phyloP scores from a whole-genome alignment of 2,329 filamentous ascomycete species.

The Emergomyces orientalis region DNA sequence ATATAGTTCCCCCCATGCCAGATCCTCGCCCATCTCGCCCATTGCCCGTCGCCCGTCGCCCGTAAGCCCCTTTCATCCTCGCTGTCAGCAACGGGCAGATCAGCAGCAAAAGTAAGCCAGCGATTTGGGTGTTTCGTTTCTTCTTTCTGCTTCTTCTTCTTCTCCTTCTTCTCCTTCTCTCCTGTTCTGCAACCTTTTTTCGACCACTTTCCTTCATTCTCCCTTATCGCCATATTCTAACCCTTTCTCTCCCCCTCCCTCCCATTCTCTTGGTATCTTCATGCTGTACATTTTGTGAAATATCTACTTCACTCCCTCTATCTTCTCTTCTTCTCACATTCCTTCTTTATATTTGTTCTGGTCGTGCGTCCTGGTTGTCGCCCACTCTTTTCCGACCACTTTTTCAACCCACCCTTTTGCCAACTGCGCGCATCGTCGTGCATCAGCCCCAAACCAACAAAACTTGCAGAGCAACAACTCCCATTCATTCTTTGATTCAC shows the following conservation, averaged over 20 bases:
- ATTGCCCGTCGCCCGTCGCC: background rate
- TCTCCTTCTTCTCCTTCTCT: background rate
- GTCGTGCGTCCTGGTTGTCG: conserved; percentile 33
- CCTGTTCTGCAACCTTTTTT: too few species aligned
- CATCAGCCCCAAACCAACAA: conserved; percentile 2
- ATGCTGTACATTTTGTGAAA: conserved; percentile 14
- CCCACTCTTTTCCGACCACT: conserved; percentile 16
- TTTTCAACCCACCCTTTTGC: background rate
- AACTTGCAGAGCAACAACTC: background rate
- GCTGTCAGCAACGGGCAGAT: background rate
- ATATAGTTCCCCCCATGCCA: background rate
- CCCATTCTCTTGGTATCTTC: conserved; percentile 14
- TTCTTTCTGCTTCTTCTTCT: background rate
- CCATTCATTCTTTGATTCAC: background rate
- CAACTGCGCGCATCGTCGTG: background rate
- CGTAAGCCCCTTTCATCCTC: background rate
- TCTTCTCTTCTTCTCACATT: conserved; percentile 14
- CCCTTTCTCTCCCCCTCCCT: conserved; percentile 14
- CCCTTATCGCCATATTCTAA: conserved; percentile 4
- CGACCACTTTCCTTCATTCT: background rate
- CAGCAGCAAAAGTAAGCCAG: background rate
- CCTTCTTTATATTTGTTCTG: conserved; percentile 10
- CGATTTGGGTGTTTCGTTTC: background rate
- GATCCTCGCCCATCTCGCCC: background rate
- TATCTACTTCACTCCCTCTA: conserved; percentile 25